Percentiles rank a stretch among this genome's conserved stretches.
Evolutionary conservation across 2,329 filamentous ascomycete species (phyloP).

Genomic region (Coniella vitis): DNA sequence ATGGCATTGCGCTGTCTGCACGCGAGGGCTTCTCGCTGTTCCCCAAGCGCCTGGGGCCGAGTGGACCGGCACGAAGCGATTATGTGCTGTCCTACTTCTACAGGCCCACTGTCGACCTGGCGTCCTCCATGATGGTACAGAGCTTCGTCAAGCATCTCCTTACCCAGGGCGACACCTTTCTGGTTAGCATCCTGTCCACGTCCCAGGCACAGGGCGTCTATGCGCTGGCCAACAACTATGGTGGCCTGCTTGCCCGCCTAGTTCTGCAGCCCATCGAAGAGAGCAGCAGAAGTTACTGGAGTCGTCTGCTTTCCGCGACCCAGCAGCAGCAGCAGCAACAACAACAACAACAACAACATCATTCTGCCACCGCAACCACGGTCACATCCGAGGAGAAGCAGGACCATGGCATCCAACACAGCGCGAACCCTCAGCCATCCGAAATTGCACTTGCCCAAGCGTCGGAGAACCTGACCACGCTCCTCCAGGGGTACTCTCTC

Average conservation of each 20-base stretch:
- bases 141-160: conserved; percentile 86
- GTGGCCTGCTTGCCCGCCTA: conserved; percentile 78
- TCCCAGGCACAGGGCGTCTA: conserved; percentile 84
- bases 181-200: conserved; percentile 71
- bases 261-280: conserved; percentile 95
- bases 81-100: conserved; percentile 55
- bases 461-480: conserved; percentile 47
- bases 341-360: too few relatives aligned
- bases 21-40: conserved; percentile 64
- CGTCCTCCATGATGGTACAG: conserved; percentile 79
- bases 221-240: conserved; percentile 90
- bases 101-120: conserved; percentile 61
- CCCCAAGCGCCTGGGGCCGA: conserved; percentile 31
- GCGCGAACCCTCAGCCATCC: conserved; percentile 9
- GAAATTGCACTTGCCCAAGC: conserved; percentile 31
- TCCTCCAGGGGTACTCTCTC: conserved; percentile 69
- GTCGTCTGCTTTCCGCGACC: conserved; percentile 68
- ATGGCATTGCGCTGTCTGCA: conserved; percentile 50
- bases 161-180: conserved; percentile 88
- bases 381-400: conserved; percentile 24
- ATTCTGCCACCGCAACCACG: conserved; percentile 16
- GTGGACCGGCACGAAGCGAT: background rate
- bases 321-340: too few relatives aligned
- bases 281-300: conserved; percentile 83
- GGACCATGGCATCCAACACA: conserved; percentile 16